Percentiles rank a stretch among this genome's conserved stretches.
phyloP scores from a whole-genome alignment of 441 rosid species.

The Aquilaria agallochum region DNA sequence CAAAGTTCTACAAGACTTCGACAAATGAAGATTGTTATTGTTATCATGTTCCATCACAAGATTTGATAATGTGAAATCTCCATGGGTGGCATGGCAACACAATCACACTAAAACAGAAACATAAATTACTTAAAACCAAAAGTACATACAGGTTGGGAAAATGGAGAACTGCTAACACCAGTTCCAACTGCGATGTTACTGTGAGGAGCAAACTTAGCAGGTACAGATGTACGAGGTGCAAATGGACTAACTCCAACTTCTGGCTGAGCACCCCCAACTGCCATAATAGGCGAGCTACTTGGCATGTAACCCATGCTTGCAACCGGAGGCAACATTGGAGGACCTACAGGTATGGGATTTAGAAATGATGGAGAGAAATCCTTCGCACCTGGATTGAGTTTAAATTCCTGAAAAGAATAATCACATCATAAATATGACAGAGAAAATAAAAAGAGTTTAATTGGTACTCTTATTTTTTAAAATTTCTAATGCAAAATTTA shows the following conservation, averaged over 20 bases:
- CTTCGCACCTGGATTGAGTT: conserved; percentile 85
- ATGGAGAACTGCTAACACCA: conserved; percentile 36
- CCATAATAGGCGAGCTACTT: conserved; percentile 38
- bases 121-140: conserved; percentile 11
- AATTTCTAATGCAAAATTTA: no score
- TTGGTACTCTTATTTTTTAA: no score
- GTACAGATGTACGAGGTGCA: conserved; percentile 38
- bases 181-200: conserved; percentile 42
- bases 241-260: conserved; percentile 48
- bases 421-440: no score
- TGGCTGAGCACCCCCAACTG: conserved; percentile 46
- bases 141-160: conserved; percentile 59
- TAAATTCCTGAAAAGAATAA: conserved; percentile 53
- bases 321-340: conserved; percentile 39
- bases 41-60: no score
- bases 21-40: no score
- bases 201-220: conserved; percentile 56
- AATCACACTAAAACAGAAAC: not conserved
- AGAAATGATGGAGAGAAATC: conserved; percentile 66
- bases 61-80: no score
- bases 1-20: no score
- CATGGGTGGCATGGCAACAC: not conserved
- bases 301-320: conserved; percentile 51
- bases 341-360: conserved; percentile 33
- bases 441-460: no score